phyloP scores from a whole-genome alignment of 2,329 filamentous ascomycete species.

The Aspergillus versicolor region DNA sequence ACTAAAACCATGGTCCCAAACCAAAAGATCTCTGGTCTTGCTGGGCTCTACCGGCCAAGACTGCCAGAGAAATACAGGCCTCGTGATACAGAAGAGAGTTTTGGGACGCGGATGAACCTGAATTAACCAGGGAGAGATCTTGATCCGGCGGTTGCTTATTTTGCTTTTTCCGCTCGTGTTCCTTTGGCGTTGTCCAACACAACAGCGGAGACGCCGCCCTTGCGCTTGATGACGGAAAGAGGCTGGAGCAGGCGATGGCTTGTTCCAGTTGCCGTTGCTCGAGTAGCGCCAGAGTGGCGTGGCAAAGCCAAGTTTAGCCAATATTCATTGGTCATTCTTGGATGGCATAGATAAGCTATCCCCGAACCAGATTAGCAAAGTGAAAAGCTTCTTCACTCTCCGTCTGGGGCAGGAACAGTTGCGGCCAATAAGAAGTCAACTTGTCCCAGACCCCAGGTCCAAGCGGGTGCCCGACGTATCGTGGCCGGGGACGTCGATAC shows the following conservation, averaged over 20 bases:
- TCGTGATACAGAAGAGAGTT: neutral
- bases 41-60: neutral
- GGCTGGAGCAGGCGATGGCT: neutral
- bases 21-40: neutral
- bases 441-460: neutral
- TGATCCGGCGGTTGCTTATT: neutral
- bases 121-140: neutral
- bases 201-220: neutral
- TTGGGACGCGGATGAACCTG: no score
- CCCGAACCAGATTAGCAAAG: neutral
- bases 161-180: neutral
- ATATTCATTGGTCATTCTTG: slow-evolving; percentile 13
- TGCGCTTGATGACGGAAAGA: neutral
- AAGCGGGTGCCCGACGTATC: neutral
- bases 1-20: neutral
- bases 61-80: neutral
- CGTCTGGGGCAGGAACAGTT: neutral
- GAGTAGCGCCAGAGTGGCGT: neutral
- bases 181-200: neutral
- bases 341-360: neutral
- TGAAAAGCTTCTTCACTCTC: neutral
- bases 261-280: neutral
- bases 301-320: slow-evolving; percentile 6
- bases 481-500: neutral
- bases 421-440: neutral